Percentiles rank a stretch among this genome's conserved stretches.
Conservation (phyloP, 1,284 basidiomycete species). For the Ceratobasidium sp. region DNA sequence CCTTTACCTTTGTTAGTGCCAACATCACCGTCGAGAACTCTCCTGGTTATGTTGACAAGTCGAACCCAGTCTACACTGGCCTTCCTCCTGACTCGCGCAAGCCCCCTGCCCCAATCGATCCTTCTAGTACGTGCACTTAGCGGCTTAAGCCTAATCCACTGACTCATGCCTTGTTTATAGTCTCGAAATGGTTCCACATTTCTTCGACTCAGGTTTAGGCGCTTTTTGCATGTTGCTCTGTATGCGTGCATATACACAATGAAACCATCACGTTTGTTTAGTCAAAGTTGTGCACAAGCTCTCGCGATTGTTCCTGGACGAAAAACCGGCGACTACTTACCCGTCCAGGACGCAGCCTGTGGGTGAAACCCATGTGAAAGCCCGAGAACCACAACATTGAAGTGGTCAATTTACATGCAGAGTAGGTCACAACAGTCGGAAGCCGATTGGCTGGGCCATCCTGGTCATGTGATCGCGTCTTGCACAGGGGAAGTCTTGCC, state of each 20-base stretch:
- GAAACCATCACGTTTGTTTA: slow-evolving; percentile 6
- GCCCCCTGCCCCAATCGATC: slow-evolving; percentile 85
- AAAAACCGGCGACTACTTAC: neutral
- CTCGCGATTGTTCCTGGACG: neutral
- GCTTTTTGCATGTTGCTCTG: neutral
- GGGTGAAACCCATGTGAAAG: too few relatives aligned
- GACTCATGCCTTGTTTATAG: slow-evolving; percentile 56
- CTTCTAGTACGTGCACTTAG: slow-evolving; percentile 69
- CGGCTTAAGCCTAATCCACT: slow-evolving; percentile 45
- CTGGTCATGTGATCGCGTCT: neutral
- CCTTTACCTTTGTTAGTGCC: slow-evolving; percentile 49
- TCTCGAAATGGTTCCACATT: slow-evolving; percentile 89
- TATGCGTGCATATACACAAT: slow-evolving; percentile 16
- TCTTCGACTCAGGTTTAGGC: slow-evolving; percentile 76
- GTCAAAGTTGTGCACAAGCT: too few relatives aligned
- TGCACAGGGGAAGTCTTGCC: neutral
- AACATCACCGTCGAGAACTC: slow-evolving; percentile 74
- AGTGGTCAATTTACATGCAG: too few relatives aligned
- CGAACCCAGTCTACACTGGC: slow-evolving; percentile 68
- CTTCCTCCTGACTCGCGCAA: slow-evolving; percentile 82
- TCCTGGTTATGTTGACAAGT: slow-evolving; percentile 68
- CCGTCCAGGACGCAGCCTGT: too few relatives aligned
- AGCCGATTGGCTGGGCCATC: neutral
- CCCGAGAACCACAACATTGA: too few relatives aligned
- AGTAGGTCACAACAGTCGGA: too few relatives aligned